A percentile compares a stretch with the other conserved stretches of the same genome.
Conservation (phyloP, 352 stramenopile species). For the Globisporangium abappressorium region DNA sequence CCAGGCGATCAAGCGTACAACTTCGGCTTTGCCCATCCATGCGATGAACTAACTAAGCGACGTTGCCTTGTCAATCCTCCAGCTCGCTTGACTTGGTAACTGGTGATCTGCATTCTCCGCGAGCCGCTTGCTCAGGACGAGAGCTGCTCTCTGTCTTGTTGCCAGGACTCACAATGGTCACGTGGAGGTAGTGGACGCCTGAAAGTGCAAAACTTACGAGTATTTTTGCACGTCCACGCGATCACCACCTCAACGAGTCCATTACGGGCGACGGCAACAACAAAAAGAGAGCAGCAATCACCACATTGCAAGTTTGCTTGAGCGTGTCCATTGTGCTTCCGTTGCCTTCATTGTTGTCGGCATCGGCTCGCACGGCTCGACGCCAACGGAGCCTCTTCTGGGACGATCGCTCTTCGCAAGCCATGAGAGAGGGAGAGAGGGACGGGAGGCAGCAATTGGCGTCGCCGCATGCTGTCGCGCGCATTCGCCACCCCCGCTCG, state of each 20-base stretch:
- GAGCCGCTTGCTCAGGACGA: neutral
- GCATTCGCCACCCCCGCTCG: neutral
- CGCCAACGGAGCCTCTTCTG: too few relatives aligned
- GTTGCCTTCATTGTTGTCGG: neutral
- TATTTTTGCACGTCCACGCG: conserved; percentile 13
- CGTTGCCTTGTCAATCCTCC: neutral
- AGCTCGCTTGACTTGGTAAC: neutral
- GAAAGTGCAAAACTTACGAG: conserved; percentile 8
- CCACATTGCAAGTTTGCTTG: neutral
- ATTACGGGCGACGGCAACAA: neutral
- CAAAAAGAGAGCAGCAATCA: neutral
- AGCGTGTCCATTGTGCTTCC: neutral
- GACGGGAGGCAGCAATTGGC: neutral
- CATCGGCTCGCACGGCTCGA: too few relatives aligned
- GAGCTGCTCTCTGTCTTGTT: neutral
- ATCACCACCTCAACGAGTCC: conserved; percentile 10
- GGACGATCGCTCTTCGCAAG: neutral
- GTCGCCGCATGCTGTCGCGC: neutral
- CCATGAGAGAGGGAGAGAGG: neutral
- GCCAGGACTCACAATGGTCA: conserved; percentile 10
- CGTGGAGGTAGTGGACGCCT: conserved; percentile 16
- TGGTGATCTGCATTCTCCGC: neutral
- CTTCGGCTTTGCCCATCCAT: neutral
- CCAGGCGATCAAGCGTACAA: neutral
- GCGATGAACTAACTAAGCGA: neutral